Conservation (phyloP, 1,139 yeast genomes). For the Geotrichum bryndzae region DNA sequence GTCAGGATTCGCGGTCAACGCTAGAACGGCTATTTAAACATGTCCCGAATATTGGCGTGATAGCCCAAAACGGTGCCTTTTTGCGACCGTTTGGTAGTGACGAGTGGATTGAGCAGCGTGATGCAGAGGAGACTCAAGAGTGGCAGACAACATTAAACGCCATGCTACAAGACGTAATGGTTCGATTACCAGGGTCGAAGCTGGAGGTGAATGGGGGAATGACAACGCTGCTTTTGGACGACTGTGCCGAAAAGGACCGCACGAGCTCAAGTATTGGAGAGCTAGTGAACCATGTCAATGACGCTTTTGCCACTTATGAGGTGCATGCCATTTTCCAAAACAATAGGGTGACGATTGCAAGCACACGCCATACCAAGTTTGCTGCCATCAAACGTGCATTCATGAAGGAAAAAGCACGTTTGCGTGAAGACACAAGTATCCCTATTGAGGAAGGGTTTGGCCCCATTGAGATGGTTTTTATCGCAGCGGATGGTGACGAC, state of each 20-base stretch:
- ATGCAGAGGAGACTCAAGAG: slow-evolving; percentile 43
- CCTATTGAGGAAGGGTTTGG: slow-evolving; percentile 4
- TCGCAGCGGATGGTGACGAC: slow-evolving; percentile 65
- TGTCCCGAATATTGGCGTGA: slow-evolving; percentile 64
- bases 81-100: slow-evolving; percentile 34
- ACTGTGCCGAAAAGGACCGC: slow-evolving; percentile 42
- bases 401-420: slow-evolving; percentile 14
- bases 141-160: slow-evolving; percentile 63
- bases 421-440: slow-evolving; percentile 1
- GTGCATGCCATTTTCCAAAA: slow-evolving; percentile 75
- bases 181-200: slow-evolving; percentile 73
- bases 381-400: slow-evolving; percentile 27
- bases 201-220: slow-evolving; percentile 71
- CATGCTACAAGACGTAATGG: slow-evolving; percentile 61
- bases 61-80: slow-evolving; percentile 86
- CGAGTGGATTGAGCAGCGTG: slow-evolving; percentile 62
- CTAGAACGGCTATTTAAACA: slow-evolving; percentile 65
- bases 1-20: slow-evolving; percentile 56
- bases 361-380: slow-evolving; percentile 22
- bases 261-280: slow-evolving; percentile 72
- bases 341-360: slow-evolving; percentile 33
- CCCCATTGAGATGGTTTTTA: slow-evolving; percentile 25
- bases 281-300: slow-evolving; percentile 77
- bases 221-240: slow-evolving; percentile 50
- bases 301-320: slow-evolving; percentile 54